phyloP scores from a whole-genome alignment of 2,329 filamentous ascomycete genomes.

The Rasamsonia emersonii region DNA sequence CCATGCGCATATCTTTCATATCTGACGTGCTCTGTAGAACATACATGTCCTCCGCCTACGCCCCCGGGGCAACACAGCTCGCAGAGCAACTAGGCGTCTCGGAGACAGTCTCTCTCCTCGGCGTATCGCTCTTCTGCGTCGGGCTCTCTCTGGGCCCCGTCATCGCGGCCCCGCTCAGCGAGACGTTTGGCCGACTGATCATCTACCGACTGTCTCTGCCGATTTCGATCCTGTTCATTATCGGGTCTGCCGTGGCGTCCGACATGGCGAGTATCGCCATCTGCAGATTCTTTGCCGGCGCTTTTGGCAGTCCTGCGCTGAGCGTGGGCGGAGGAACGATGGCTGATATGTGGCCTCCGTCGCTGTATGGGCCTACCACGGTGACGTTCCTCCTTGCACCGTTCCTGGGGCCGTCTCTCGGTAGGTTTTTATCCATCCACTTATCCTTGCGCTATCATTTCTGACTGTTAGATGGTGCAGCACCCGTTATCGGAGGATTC shows the following conservation, averaged over 20 bases:
- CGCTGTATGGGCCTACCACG: too few relatives aligned
- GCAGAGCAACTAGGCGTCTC: constrained; percentile 2
- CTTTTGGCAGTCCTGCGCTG: constrained; percentile 15
- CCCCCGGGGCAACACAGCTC: too few relatives aligned
- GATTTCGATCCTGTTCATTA: constrained; percentile 4
- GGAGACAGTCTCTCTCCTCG: constrained; percentile 5
- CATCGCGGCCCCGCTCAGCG: constrained; percentile 16
- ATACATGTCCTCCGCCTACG: too few relatives aligned
- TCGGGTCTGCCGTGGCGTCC: constrained; percentile 3
- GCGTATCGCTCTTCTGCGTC: constrained; percentile 4
- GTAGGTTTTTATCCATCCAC: neutral
- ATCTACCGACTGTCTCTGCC: constrained; percentile 10
- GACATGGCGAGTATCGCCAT: constrained; percentile 19
- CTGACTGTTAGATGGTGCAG: neutral
- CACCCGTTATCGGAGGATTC: constrained; percentile 2
- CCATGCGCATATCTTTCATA: too few relatives aligned
- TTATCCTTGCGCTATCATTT: neutral
- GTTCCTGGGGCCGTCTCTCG: neutral
- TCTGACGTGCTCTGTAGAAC: too few relatives aligned
- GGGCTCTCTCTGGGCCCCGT: constrained; percentile 11
- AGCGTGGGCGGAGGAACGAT: constrained; percentile 15
- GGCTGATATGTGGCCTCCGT: constrained; percentile 8
- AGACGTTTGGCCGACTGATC: constrained; percentile 15
- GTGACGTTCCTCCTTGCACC: constrained; percentile 1
- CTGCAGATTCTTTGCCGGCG: constrained; percentile 18